Conservation (phyloP, 192 early-diverging fungal species). For the Backusella tuberculispora region DNA sequence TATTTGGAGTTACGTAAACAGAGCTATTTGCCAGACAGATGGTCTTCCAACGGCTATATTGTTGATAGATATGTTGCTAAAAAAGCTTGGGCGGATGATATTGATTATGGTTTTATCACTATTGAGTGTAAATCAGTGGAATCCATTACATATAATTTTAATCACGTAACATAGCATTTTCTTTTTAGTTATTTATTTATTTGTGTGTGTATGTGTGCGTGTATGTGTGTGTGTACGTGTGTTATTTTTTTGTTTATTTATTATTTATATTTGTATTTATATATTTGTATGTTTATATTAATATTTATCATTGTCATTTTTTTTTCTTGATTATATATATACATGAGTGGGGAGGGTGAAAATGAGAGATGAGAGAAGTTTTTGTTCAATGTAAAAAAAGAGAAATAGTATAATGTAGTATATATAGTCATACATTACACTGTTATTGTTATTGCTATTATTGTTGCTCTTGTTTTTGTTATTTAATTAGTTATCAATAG, state of each 20-base stretch:
- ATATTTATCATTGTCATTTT: not conserved
- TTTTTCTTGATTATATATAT: not conserved
- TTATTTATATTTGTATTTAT: slow-evolving; percentile 1
- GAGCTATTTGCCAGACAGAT: not conserved
- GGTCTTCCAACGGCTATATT: not conserved
- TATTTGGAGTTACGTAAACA: not conserved
- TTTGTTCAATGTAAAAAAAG: not conserved
- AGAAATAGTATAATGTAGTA: no score
- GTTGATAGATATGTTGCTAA: not conserved
- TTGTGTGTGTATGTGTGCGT: not conserved
- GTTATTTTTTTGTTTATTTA: not conserved
- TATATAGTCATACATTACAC: no score
- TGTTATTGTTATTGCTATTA: no score
- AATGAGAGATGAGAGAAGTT: no score
- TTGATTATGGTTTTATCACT: not conserved
- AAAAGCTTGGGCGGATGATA: not conserved
- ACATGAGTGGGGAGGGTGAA: not conserved
- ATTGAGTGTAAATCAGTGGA: slow-evolving; percentile 1
- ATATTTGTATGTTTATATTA: not conserved
- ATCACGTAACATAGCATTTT: not conserved
- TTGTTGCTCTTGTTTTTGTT: no score
- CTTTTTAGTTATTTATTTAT: not conserved
- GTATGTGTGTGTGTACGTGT: no score
- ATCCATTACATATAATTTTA: not conserved
- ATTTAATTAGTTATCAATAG: not conserved